Evolutionary conservation across 306 rosid species (phyloP), one percentile per base, ranked within the genome.

Genomic region (Vigna trinervia): DNA sequence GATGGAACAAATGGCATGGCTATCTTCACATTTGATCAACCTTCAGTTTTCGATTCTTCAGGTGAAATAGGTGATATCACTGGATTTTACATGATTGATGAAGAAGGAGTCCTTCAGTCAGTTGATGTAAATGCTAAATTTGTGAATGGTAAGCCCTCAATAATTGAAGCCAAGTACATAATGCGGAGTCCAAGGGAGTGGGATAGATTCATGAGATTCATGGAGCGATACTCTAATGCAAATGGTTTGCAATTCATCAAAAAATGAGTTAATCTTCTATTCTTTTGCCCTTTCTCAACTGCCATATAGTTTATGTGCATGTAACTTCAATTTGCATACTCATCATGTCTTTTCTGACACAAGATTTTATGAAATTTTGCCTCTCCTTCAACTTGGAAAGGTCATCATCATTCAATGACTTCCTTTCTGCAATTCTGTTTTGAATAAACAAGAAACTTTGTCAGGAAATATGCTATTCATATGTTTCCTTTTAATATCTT

Each of bases 171-270:
- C 6, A 96, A 91, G 96, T 93, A 91, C 47, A 19, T 90, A 67
- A 96, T 96, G 99, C 74, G 99, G 63, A 84, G 77, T 22, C 90
- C 98, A 0, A 48, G 92, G 12, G 98, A 96, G 0, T 96, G 99
- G 99, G 99, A 96, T 77, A 88, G 99, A 51, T 96, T 96, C 87
- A 96, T 96, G 99, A 88, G 99, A 83, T 96, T 96, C 92, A 96
- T 96, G 99, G 99, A 96, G 89, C 87, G 99, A 39, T 96, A 96
- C 80, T 88, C 98, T 0, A 80, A 92, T 79, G 98, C 81, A 6
- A 91, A 96, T 36, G 97, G 93, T 75, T 83, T 96, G 90, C 92
- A 89, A 53, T 96, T 96, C 84, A 56, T 92, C 3, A 96, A 96
- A 78, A 90, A 77, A 6, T 94, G 89, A 92, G 86, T 61, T 73